Base-by-base conservation (phyloP, 768 basidiomycete genomes). In the Agrocybe pediades region DNA sequence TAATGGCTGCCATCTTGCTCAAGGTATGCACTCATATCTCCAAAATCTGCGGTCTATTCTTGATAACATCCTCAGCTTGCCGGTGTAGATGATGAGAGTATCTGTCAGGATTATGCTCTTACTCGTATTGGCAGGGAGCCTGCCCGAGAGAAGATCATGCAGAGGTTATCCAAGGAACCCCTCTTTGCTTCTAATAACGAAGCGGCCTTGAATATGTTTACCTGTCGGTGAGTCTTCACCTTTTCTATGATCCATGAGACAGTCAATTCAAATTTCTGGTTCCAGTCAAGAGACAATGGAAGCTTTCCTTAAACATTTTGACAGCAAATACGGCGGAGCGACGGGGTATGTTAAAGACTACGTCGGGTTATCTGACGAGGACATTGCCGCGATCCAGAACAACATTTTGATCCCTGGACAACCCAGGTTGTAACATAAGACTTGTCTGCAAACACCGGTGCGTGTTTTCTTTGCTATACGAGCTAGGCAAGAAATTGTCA, bases 61-160 rank as follows among this genome's bases (percentile, higher is more conserved):
- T 23, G 3, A 19, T 40, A 29, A 24, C n/a, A 11, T 23, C 23
- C 44, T 23, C 55, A 92, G 90, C 82, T 93, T 27, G 87, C 82
- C 19, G 89, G 88, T 16, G 87, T 90, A 1, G 76, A 81, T 36
- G 78, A 89, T 60, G 80, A 84, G 41, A 62, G 64, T 4, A 84
- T 92, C 49, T 84, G 86, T 9, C 74, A 77, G 8, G 91, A 93
- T 67, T 93, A 93, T 63, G 83, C 88, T 3, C 71, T 93, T 25
- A 92, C 87, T 17, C 76, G 88, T 53, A 73, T 93, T 30, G 91
- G 91, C 4, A 84, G 92, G 29, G 91, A 92, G 66, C 90, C 90
- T 17, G 82, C 84, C 11, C 80, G 90, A 23, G 82, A 81, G 56
- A 83, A 77, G 75, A 81, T 92, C 36, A 82, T 91, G 75, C 69